phyloP scores from a whole-genome alignment of 495 filamentous ascomycete species.

The Cladorrhinum samala region DNA sequence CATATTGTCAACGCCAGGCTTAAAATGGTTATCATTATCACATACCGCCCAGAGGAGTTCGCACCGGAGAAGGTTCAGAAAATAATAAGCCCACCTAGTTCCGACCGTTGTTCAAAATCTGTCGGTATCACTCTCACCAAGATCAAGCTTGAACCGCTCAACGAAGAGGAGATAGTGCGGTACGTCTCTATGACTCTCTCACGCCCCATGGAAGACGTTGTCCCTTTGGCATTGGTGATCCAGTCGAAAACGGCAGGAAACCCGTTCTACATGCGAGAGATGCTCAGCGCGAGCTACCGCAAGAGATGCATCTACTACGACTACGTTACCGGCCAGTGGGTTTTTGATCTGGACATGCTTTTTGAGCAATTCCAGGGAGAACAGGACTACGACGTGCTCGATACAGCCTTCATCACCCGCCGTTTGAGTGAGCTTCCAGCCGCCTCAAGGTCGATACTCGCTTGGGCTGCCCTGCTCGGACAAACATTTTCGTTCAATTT shows the following conservation, averaged over 20 bases:
- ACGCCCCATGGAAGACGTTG: conserved; percentile 50
- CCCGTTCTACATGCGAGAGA: conserved; percentile 82
- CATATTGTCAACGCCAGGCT: conserved; percentile 66
- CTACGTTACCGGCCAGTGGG: conserved; percentile 71
- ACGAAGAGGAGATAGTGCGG: conserved; percentile 65
- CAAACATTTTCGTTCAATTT: conserved; percentile 73
- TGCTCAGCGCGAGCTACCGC: conserved; percentile 80
- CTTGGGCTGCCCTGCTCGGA: conserved; percentile 80
- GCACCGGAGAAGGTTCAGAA: conserved; percentile 38
- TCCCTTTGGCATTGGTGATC: conserved; percentile 63
- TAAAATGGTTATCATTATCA: conserved; percentile 72
- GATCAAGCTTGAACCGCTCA: conserved; percentile 60
- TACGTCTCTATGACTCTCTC: conserved; percentile 73
- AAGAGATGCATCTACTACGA: conserved; percentile 86
- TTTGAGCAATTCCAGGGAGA: conserved; percentile 76
- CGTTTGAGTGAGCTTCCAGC: conserved; percentile 68
- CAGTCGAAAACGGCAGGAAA: conserved; percentile 79
- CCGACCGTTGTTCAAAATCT: conserved; percentile 40
- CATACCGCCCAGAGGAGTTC: conserved; percentile 52
- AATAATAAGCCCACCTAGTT: conserved; percentile 41
- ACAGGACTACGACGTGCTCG: conserved; percentile 68
- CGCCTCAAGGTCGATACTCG: conserved; percentile 66
- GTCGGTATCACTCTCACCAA: conserved; percentile 51
- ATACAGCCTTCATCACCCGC: conserved; percentile 70
- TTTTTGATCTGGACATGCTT: conserved; percentile 75